phyloP scores from a whole-genome alignment of 75 land plant genomes.

The Adiantum capillusveneris region DNA sequence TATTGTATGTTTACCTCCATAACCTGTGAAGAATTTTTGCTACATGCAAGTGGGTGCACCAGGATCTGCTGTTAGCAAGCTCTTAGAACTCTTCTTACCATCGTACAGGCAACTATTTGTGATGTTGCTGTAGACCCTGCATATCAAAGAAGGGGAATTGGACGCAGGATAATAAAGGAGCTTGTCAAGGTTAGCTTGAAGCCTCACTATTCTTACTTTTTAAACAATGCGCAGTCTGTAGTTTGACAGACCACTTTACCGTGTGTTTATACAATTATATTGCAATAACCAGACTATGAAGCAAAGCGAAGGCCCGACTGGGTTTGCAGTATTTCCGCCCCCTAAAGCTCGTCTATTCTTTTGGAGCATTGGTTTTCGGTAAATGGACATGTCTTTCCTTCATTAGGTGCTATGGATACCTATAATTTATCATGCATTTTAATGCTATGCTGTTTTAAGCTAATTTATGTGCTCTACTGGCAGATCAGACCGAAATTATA shows the following conservation, averaged over 20 bases:
- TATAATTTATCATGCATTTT: not conserved
- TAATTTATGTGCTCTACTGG: no score
- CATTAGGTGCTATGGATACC: not conserved
- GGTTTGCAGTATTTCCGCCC: conserved; percentile 40
- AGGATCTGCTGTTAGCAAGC: not conserved
- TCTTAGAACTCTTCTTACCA: not conserved
- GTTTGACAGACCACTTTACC: no score
- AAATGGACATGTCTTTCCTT: not conserved
- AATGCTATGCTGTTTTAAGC: no score
- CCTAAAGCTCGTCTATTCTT: conserved; percentile 28
- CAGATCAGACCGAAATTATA: no score
- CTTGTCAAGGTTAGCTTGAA: conserved; percentile 27
- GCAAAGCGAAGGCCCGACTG: conserved; percentile 32
- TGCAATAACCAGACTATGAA: conserved; percentile 26
- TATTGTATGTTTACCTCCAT: conserved; percentile 27
- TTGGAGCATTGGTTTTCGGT: conserved; percentile 44
- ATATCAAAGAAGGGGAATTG: conserved; percentile 35
- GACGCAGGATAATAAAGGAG: conserved; percentile 31
- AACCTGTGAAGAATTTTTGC: not conserved
- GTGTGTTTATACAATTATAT: not conserved
- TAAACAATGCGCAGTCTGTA: no score
- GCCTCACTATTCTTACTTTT: not conserved
- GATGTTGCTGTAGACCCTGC: conserved; percentile 44
- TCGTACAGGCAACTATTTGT: conserved; percentile 36
- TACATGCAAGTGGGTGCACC: not conserved